Conservation (phyloP, 768 basidiomycete species). For the Russula virescens region DNA sequence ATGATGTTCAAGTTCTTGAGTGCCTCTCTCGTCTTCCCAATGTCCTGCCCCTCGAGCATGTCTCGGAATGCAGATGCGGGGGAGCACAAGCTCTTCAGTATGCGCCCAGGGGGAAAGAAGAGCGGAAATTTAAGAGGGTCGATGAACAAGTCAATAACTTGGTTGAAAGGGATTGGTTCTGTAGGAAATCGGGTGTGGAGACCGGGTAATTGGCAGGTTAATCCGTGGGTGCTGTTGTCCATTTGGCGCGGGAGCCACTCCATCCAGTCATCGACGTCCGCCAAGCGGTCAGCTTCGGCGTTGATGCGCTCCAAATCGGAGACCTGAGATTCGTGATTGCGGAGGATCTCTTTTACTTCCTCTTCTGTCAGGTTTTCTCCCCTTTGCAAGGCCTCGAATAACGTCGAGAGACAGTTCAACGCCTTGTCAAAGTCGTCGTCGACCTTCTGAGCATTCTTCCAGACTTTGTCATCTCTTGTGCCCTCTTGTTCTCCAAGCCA, state of each 20-base stretch:
- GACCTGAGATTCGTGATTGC: neutral
- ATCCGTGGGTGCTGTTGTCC: neutral
- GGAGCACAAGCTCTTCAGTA: neutral
- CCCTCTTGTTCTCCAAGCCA: neutral
- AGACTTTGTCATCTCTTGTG: neutral
- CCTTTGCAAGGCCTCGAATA: neutral
- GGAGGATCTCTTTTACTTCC: neutral
- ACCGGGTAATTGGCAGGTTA: slow-evolving; percentile 1
- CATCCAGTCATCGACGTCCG: neutral
- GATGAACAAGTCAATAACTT: neutral
- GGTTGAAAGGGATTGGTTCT: neutral
- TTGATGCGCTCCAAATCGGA: slow-evolving; percentile 1
- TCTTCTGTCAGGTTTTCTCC: slow-evolving; percentile 6
- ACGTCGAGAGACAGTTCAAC: neutral
- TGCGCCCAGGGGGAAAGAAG: neutral
- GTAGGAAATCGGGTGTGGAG: neutral
- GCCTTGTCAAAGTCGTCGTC: slow-evolving; percentile 9
- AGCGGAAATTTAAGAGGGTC: neutral
- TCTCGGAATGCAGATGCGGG: neutral
- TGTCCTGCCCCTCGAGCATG: neutral
- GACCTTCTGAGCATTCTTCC: slow-evolving; percentile 1
- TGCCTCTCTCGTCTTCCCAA: neutral
- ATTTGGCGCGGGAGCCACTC: neutral
- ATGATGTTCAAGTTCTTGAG: neutral
- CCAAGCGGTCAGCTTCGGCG: neutral